These are phyloP conservation scores for Aspergillus homomorphus DNA, from an alignment of 495 filamentous ascomycete species.

Conservation along the genomic window DNA sequence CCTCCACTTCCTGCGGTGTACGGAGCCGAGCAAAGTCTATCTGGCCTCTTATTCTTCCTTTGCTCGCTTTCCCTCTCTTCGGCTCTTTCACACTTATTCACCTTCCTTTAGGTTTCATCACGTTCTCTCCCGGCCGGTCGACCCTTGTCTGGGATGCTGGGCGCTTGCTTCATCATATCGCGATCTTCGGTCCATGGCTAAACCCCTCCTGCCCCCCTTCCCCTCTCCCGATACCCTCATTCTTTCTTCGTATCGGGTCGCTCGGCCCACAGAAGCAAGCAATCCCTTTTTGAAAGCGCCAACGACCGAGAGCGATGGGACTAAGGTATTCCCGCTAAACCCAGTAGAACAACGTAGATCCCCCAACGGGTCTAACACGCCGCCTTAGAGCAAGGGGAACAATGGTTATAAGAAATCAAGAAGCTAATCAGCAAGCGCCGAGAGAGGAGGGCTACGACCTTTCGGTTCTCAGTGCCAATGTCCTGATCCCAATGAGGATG, in stretches of 20 bases:
- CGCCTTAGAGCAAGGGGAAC: conserved; percentile 19
- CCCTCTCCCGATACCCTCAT: conserved; percentile 18
- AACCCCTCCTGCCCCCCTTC: background rate
- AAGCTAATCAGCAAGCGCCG: background rate
- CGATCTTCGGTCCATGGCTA: conserved; percentile 10
- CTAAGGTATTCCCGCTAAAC: conserved; percentile 15
- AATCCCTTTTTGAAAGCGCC: conserved; percentile 19
- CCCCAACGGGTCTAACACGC: conserved; percentile 14
- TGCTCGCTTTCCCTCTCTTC: background rate
- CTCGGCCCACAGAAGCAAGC: conserved; percentile 19
- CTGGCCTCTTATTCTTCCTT: background rate
- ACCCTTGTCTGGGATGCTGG: conserved; percentile 8
- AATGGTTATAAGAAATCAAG: conserved; percentile 1
- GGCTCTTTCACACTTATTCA: background rate
- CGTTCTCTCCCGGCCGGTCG: background rate
- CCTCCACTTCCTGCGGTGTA: conserved; percentile 2
- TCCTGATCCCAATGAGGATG: background rate
- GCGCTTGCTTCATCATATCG: background rate
- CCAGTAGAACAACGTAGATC: conserved; percentile 21
- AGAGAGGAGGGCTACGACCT: background rate
- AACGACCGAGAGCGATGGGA: conserved; percentile 6
- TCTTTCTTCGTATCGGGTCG: conserved; percentile 21
- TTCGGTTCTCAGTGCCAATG: no score
- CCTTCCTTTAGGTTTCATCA: background rate
- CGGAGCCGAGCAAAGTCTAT: background rate